Conservation (phyloP, 495 filamentous ascomycete species). For the Penicillium arizonense region DNA sequence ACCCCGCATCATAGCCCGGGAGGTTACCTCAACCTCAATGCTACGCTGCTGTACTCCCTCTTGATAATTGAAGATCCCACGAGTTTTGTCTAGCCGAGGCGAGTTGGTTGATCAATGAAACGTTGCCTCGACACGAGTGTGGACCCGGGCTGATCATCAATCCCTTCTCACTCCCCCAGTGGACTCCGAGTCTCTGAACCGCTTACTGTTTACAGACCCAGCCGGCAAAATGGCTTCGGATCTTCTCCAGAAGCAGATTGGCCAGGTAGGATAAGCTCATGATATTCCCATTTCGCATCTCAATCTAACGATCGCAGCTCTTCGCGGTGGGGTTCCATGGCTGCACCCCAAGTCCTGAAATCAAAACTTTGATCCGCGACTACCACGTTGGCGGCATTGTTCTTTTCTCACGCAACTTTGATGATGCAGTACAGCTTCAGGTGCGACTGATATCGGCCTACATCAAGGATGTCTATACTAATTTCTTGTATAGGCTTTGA, state of each 20-base stretch:
- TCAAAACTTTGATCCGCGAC: conserved; percentile 46
- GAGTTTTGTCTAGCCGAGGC: no score
- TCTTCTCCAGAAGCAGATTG: conserved; percentile 30
- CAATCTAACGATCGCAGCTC: conserved; percentile 29
- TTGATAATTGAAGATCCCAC: no score
- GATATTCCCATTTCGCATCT: not conserved
- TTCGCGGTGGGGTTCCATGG: conserved; percentile 52
- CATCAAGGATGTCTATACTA: not conserved
- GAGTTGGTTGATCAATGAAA: no score
- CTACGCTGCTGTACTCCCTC: no score
- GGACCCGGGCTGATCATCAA: no score
- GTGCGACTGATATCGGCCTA: conserved; percentile 12
- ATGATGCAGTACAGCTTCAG: conserved; percentile 39
- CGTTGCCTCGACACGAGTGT: no score
- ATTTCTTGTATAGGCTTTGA: conserved; percentile 27
- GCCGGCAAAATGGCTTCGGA: conserved; percentile 21
- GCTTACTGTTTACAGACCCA: not conserved
- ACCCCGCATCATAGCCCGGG: no score
- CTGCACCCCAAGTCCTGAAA: conserved; percentile 40
- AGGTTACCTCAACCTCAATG: no score
- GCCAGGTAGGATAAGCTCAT: conserved; percentile 24
- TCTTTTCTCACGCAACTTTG: conserved; percentile 46
- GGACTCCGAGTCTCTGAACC: not conserved
- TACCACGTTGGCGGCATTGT: conserved; percentile 47
- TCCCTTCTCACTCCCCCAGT: no score